Base-by-base conservation (phyloP, 2,329 filamentous ascomycete species). In the Clathrospora elynae region DNA sequence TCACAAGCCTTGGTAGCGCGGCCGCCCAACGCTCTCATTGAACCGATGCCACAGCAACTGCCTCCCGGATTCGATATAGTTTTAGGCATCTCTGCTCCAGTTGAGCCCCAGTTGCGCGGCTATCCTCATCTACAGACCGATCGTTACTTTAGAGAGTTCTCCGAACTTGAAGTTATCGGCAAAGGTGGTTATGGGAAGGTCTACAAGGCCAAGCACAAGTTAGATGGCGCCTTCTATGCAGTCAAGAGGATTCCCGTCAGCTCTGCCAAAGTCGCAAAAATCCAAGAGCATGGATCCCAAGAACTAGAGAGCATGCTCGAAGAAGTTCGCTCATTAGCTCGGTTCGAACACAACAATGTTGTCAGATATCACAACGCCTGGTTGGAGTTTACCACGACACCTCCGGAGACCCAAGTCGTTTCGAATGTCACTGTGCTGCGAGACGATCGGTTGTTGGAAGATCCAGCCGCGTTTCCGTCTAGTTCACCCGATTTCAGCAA, bases 131-230 rank as follows among this genome's bases (percentile, higher is more conserved):
- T 68, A 5, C 59, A 67, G 16, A 62, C 55, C 4, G 57, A 68
- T 41, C 58, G 65, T 12, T 70, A 70, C 45, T 47, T 48, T 8
- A 55, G 59, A 12, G 66, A 70, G 22, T 70, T 68, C 35, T 46
- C 59, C 1, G 62, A 70, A 39, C 59, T 84, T 9, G 74, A 72
- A 12, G 59, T 82, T 1, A 72, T 87, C 3, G 84, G 84, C 2
- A 83, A 78, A 59, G 84, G 84, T 10, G 84, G 83, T 0, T 87
- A 84, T 57, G 83, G 83, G 1, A 76, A 77, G 24, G 84, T 87
- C 2, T 87, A 78, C 59, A 80, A 80, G 50, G 83, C 78, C 8
- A 76, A 72, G 33, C 80, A 86, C 51, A 75, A 78, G 35, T 75
- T 87, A 5, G 84, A 87, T 58, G 76, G 78, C 5, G 76, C 78